These are phyloP conservation scores for Veloboletus limbatus DNA, from an alignment of 1,284 basidiomycete species.

Conservation along the genomic window DNA sequence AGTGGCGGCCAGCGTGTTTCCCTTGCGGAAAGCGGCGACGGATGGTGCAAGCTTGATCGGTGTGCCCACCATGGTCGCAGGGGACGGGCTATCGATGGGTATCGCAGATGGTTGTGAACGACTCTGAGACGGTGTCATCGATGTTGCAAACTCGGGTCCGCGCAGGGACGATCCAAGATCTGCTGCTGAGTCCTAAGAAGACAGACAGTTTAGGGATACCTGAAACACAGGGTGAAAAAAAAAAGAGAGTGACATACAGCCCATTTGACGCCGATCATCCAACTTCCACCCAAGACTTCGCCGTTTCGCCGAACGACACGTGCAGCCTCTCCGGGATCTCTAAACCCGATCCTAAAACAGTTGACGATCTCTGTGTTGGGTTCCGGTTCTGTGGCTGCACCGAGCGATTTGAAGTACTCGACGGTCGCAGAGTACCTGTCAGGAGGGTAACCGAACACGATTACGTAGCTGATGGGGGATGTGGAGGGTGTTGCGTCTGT, in stretches of 20 bases:
- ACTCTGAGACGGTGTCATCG: conserved; percentile 25
- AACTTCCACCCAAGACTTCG: conserved; percentile 66
- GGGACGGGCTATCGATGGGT: conserved; percentile 42
- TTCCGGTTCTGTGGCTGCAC: conserved; percentile 62
- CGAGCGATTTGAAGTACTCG: conserved; percentile 70
- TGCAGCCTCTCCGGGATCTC: conserved; percentile 64
- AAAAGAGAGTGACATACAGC: conserved; percentile 47
- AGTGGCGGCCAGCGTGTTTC: conserved; percentile 32
- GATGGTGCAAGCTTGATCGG: conserved; percentile 70
- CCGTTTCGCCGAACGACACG: conserved; percentile 77
- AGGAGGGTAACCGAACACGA: conserved; percentile 74
- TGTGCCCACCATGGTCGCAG: conserved; percentile 49
- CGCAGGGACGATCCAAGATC: conserved; percentile 45
- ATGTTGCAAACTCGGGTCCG: conserved; percentile 28
- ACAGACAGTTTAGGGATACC: conserved; percentile 2
- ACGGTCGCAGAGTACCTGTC: conserved; percentile 67
- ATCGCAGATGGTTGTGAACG: conserved; percentile 37
- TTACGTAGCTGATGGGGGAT: conserved; percentile 47
- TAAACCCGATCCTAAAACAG: conserved; percentile 71
- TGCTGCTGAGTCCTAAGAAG: conserved; percentile 48
- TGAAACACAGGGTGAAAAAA: neutral
- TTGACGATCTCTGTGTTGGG: conserved; percentile 61
- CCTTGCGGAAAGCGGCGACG: conserved; percentile 61
- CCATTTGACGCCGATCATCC: conserved; percentile 83
- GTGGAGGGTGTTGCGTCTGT: conserved; percentile 29